Evolutionary conservation across 768 basidiomycete species (phyloP).

Genomic region (Pholiota conissans): DNA sequence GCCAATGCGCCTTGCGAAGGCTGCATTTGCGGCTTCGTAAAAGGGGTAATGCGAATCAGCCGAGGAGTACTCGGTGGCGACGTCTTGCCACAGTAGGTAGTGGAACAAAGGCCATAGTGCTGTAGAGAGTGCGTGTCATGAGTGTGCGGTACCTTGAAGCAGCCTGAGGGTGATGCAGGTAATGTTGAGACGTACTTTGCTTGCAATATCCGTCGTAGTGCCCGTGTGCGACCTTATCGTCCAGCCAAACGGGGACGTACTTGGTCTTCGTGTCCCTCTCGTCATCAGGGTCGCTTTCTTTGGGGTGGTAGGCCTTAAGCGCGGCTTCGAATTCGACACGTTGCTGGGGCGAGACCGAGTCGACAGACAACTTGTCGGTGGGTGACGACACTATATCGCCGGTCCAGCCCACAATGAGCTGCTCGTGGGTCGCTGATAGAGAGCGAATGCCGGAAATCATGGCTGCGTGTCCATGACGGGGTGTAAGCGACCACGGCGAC

Average conservation of each 20-base stretch:
- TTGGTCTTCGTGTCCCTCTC: conserved; percentile 58
- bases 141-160: background rate
- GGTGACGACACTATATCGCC: conserved; percentile 70
- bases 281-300: conserved; percentile 56
- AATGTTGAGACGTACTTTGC: conserved; percentile 60
- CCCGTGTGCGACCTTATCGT: conserved; percentile 85
- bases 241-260: conserved; percentile 91
- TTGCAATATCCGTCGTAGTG: conserved; percentile 99
- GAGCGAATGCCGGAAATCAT: conserved; percentile 94
- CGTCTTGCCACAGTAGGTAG: conserved; percentile 97
- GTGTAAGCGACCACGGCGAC: conserved; percentile 67
- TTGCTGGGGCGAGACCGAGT: conserved; percentile 59
- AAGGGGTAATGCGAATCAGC: conserved; percentile 83
- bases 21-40: conserved; percentile 81
- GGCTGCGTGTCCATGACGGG: conserved; percentile 88
- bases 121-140: conserved; percentile 26
- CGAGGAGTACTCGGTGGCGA: conserved; percentile 83
- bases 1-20: conserved; percentile 73
- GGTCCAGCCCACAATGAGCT: conserved; percentile 92
- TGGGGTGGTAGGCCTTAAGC: conserved; percentile 58
- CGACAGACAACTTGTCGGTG: conserved; percentile 42
- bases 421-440: conserved; percentile 81
- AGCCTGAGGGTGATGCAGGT: background rate
- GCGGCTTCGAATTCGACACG: conserved; percentile 65
- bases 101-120: conserved; percentile 98